Evolutionary conservation across 108 stramenopile species (phyloP).

Genomic region (Discostella pseudostelligera): DNA sequence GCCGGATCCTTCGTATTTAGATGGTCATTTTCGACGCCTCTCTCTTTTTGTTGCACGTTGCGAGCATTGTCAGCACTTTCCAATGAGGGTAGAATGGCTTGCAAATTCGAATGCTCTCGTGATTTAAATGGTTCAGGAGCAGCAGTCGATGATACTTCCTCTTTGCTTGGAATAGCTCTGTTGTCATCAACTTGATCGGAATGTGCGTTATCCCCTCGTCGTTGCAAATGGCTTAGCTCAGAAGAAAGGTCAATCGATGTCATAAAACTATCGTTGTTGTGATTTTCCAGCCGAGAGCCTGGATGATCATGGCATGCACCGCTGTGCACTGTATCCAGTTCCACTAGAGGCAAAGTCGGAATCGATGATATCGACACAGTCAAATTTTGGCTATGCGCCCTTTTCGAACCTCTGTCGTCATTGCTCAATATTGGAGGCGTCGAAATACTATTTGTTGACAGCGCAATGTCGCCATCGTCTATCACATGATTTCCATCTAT

Average conservation of each 20-base stretch:
- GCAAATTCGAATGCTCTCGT: neutral
- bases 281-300: neutral
- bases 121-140: neutral
- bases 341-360: slow-evolving; percentile 2
- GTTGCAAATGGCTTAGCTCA: no score
- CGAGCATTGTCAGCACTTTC: neutral
- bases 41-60: neutral
- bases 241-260: no score
- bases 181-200: neutral
- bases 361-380: no score
- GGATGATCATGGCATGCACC: neutral
- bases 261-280: neutral
- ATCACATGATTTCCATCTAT: no score
- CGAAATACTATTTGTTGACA: no score
- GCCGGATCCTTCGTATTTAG: neutral
- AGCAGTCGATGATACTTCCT: neutral
- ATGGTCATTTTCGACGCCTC: neutral
- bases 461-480: neutral
- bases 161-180: no score
- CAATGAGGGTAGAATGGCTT: neutral
- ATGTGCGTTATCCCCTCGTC: neutral
- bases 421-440: no score
- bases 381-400: no score
- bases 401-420: no score
- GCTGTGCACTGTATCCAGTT: neutral